Evolutionary conservation across 306 rosid genomes (phyloP).

Genomic region (Acmispon strigosus): DNA sequence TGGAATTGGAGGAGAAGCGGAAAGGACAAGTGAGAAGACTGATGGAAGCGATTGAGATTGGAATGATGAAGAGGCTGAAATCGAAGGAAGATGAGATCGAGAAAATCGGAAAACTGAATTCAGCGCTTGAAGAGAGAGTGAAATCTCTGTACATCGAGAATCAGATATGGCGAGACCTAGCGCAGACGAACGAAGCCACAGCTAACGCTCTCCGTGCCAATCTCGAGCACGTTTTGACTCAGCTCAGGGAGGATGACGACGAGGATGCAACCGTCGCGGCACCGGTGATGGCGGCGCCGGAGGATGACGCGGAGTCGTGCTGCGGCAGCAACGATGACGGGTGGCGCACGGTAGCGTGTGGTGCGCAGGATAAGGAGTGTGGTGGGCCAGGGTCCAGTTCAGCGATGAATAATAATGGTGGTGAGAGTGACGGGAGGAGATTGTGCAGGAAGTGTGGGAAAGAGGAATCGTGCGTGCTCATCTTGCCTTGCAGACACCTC

Average conservation of each 20-base stretch:
- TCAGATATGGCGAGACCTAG: slow-evolving; percentile 78
- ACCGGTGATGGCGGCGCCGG: neutral
- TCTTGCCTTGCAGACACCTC: slow-evolving; percentile 84
- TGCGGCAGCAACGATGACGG: slow-evolving; percentile 44
- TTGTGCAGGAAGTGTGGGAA: slow-evolving; percentile 70
- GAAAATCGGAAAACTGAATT: slow-evolving; percentile 52
- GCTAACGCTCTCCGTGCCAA: slow-evolving; percentile 60
- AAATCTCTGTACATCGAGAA: slow-evolving; percentile 55
- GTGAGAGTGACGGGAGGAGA: neutral
- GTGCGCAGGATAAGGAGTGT: slow-evolving; percentile 11
- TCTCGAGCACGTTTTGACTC: slow-evolving; percentile 51
- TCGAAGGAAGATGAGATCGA: slow-evolving; percentile 60
- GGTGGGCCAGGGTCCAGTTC: neutral
- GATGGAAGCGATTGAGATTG: slow-evolving; percentile 45
- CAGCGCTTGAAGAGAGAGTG: slow-evolving; percentile 53
- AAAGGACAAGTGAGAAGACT: slow-evolving; percentile 50
- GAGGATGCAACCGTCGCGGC: neutral
- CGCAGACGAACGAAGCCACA: slow-evolving; percentile 71
- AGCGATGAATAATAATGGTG: neutral
- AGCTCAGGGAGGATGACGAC: slow-evolving; percentile 17
- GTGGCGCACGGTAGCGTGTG: slow-evolving; percentile 21
- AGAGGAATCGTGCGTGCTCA: slow-evolving; percentile 67
- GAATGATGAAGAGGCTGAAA: slow-evolving; percentile 45
- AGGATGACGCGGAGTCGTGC: slow-evolving; percentile 50
- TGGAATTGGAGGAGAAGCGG: slow-evolving; percentile 59